Evolutionary conservation across 2,329 filamentous ascomycete genomes (phyloP).

Genomic region (Xenoacremonium recifei): DNA sequence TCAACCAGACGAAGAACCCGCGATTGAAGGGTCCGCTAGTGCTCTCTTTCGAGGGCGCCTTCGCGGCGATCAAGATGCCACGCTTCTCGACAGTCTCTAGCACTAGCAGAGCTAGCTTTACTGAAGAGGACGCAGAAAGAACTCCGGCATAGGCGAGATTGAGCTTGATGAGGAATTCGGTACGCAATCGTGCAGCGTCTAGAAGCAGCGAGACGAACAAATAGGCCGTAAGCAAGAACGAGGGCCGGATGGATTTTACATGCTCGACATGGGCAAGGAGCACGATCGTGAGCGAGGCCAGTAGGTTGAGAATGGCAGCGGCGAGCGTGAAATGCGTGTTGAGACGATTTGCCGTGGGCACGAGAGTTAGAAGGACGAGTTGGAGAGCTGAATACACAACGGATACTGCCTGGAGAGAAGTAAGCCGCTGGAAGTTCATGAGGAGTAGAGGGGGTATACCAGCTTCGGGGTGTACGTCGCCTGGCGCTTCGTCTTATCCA

Average conservation of each 20-base stretch:
- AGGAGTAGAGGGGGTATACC: conserved; percentile 7
- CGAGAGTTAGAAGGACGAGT: conserved; percentile 24
- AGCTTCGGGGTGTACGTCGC: conserved; percentile 28
- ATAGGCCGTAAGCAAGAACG: conserved; percentile 29
- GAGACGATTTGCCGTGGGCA: conserved; percentile 21
- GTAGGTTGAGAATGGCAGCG: conserved; percentile 26
- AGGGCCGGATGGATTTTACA: conserved; percentile 32
- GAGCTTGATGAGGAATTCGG: conserved; percentile 30
- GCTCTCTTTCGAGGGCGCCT: conserved; percentile 46
- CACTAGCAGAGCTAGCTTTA: conserved; percentile 25
- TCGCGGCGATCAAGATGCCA: conserved; percentile 35
- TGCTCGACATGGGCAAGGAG: conserved; percentile 30
- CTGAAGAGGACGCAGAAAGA: conserved; percentile 16
- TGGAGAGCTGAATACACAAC: conserved; percentile 22
- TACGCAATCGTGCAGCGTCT: conserved; percentile 31
- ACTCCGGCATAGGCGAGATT: conserved; percentile 24
- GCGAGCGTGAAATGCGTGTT: conserved; percentile 29
- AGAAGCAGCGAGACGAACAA: conserved; percentile 30
- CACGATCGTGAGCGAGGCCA: conserved; percentile 26
- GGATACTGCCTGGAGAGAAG: conserved; percentile 19
- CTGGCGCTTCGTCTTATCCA: conserved; percentile 22
- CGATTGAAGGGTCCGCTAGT: conserved; percentile 38
- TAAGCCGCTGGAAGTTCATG: not conserved
- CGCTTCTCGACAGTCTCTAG: conserved; percentile 32
- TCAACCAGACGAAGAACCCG: conserved; percentile 34